Evolutionary conservation across 345 rosid genomes (phyloP).

Genomic region (Eucalyptus coolabah): DNA sequence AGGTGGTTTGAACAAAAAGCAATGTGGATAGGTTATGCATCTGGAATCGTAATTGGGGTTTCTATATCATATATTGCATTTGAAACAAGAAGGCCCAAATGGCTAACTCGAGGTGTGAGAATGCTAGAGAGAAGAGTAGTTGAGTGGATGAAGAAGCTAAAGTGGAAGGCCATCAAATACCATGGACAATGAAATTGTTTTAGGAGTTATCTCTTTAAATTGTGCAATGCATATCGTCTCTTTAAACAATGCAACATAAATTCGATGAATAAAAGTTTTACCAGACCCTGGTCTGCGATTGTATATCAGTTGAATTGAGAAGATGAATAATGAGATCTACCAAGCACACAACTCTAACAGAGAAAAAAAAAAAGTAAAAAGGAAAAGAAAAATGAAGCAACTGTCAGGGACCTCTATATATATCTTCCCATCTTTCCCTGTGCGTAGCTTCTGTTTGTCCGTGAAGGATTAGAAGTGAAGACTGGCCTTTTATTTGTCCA

Average conservation of each 20-base stretch:
- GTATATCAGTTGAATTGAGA: background rate
- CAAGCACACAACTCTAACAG: background rate
- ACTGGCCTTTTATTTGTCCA: background rate
- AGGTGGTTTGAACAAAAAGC: background rate
- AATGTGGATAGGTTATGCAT: background rate
- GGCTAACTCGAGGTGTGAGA: background rate
- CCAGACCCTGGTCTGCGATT: background rate
- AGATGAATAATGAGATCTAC: background rate
- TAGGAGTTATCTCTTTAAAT: background rate
- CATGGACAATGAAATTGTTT: background rate
- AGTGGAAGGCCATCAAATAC: background rate
- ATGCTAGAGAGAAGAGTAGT: background rate
- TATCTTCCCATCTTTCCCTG: background rate
- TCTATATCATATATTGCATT: background rate
- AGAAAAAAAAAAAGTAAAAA: no score
- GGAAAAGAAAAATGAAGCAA: background rate
- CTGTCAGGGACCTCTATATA: background rate
- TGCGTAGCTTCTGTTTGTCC: background rate
- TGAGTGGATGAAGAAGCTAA: background rate
- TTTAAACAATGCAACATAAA: background rate
- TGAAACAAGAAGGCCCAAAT: background rate
- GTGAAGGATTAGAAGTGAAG: background rate
- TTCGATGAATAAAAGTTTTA: background rate
- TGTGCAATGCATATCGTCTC: background rate
- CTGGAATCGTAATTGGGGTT: background rate